Evolutionary conservation across 257 asterid genomes (phyloP), one percentile per base, ranked within the genome.

Genomic region (Solanum bukasovii): DNA sequence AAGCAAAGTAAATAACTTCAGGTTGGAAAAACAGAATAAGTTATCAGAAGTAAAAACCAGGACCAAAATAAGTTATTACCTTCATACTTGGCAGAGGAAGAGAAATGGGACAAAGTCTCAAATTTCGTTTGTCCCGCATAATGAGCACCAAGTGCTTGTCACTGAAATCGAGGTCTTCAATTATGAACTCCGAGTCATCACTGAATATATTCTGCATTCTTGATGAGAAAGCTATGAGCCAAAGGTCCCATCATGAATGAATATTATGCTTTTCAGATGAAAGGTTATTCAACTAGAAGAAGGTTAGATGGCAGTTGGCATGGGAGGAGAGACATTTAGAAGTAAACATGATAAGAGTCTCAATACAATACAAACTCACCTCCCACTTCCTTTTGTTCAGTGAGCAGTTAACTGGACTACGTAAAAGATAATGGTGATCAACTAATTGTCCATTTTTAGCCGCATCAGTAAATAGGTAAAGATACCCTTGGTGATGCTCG

Each of bases 401-500:
- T 10, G 94, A 84, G 67, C 92, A 87, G 88, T 90, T 88, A 84
- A 92, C 95, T 35, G 92, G 93, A 89, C 96, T 86, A 63, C 94
- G 93, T 75, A 94, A 91, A 75, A 97, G 95, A 91, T 94, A 97
- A 91, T 95, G 96, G 91, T 94, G 92, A 91, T 94, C 98, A 90
- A 94, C 93, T 49, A 91, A 90, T 73, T 93, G 92, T 68, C 96
- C 95, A 70, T 92, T 90, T 88, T 87, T 89, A 68, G 92, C 91
- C 29, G 98, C 98, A 91, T 97, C 93, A 5, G 99, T 96, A 89
- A 97, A 96, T 87, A 97, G 96, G 92, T 93, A 97, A 88, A 97
- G 96, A 90, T 91, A 94, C 79, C 98, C 99, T 90, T 91, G 96
- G 91, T 96, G 99, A 91, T 97, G 99, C 94, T 97, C 99, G 85